Conservation (phyloP, 1,284 basidiomycete genomes). For the Gymnopus androsaceus region DNA sequence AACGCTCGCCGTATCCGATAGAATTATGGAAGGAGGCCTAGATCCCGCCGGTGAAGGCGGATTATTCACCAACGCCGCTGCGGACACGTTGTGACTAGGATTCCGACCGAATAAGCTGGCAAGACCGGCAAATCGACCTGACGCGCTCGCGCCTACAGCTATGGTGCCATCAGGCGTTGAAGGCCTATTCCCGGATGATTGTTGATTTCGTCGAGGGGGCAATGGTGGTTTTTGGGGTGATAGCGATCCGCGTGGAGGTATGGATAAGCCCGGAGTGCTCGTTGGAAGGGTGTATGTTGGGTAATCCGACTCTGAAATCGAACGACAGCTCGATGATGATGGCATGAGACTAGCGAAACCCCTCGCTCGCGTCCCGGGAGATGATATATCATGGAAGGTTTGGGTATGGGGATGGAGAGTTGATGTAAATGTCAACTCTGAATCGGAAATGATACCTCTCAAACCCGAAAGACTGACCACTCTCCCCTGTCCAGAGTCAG, state of each 20-base stretch:
- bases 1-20: constrained; percentile 13
- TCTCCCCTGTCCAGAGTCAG: constrained; percentile 36
- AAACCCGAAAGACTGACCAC: constrained; percentile 82
- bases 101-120: constrained; percentile 13
- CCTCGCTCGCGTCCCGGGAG: constrained; percentile 11
- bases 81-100: not conserved
- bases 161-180: constrained; percentile 5
- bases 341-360: constrained; percentile 13
- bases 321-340: not conserved
- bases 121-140: constrained; percentile 10
- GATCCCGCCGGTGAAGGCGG: constrained; percentile 1
- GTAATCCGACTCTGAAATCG: not conserved
- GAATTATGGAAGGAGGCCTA: constrained; percentile 15
- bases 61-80: not conserved
- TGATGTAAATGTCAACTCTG: constrained; percentile 58
- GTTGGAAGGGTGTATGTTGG: constrained; percentile 11
- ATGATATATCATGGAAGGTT: constrained; percentile 46
- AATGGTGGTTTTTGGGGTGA: constrained; percentile 11
- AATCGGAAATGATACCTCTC: constrained; percentile 57
- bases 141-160: not conserved
- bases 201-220: constrained; percentile 13
- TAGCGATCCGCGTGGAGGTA: constrained; percentile 15
- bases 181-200: not conserved
- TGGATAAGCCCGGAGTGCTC: constrained; percentile 5
- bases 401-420: constrained; percentile 65